Evolutionary conservation across 2,329 filamentous ascomycete species (phyloP), one percentile per base, ranked within the genome.

Genomic region (Epicoccum nigrum): DNA sequence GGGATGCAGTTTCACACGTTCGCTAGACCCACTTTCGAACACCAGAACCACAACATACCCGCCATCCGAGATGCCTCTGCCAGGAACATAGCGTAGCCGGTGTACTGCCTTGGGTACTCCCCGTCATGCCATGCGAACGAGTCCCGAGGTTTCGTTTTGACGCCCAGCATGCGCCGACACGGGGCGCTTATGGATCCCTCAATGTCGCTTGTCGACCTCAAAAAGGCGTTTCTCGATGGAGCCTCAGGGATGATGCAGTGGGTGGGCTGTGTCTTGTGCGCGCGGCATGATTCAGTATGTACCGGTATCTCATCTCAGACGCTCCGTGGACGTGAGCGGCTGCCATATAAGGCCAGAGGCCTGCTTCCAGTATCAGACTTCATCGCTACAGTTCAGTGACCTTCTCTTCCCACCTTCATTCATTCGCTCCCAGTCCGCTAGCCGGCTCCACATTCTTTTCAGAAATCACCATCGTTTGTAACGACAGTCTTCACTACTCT

Each of bases 361-460:
- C 19, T 39, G 37, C 38, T 38, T 38, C 37, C 15, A 47, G 1
- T 4, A 25, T 9, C 23, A 25, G 23, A 25, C 43, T 19, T 51
- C 57, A 67, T 63, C 63, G 62, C 64, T 61, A 59, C 59, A 63
- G 54, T 61, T 62, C 62, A 62, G 54, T 66, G 11, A 57, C 65
- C 49, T 59, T 66, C 64, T 57, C 63, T 68, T 56, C 52, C 51
- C 30, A 62, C 54, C 34, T 61, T 63, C 62, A 49, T 68, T 66
- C 59, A 48, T 62, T 65, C 56, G 28, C 37, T 53, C 39, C 34
- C 56, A 61, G 63, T 66, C 66, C 55, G 62, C 67, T 63, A 67
- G 65, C 62, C 55, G 66, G 66, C 63, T 60, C 50, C 61, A 68
- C 66, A 61, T 45, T 69, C 66, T 63, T 69, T 69, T 58, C 54